These are phyloP conservation scores for Phytophthora crassamura DNA, from an alignment of 352 stramenopile genomes.

Conservation along the genomic window DNA sequence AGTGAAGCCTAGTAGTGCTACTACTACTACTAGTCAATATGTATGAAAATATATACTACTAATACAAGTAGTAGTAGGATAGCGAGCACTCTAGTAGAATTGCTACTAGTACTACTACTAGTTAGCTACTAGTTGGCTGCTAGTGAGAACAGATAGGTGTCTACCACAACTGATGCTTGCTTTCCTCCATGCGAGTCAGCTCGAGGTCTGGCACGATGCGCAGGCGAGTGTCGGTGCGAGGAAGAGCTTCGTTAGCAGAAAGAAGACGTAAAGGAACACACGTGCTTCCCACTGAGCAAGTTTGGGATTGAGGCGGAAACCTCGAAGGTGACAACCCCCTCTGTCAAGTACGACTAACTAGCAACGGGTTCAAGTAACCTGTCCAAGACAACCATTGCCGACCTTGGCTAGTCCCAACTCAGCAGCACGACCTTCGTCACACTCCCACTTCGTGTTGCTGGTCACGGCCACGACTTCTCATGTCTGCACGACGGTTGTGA, in stretches of 20 bases:
- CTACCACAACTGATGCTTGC: neutral
- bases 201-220: neutral
- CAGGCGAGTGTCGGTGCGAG: too few species aligned
- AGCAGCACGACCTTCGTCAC: conserved; percentile 11
- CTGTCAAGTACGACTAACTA: too few species aligned
- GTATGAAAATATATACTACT: too few species aligned
- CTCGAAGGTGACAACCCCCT: conserved; percentile 9
- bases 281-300: conserved; percentile 3
- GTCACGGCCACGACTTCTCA: neutral
- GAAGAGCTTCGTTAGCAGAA: neutral
- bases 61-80: too few species aligned
- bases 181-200: neutral
- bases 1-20: too few species aligned
- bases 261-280: neutral
- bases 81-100: too few species aligned
- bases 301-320: conserved; percentile 12
- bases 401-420: neutral
- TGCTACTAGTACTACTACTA: too few species aligned
- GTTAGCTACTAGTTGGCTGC: too few species aligned
- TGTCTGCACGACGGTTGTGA: neutral
- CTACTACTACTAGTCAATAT: too few species aligned
- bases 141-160: too few species aligned
- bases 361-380: too few species aligned
- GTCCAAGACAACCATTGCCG: too few species aligned
- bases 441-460: conserved; percentile 18